Evolutionary conservation across 768 basidiomycete genomes (phyloP), one percentile per base, ranked within the genome.

Genomic region (Lactarius deliciosus): DNA sequence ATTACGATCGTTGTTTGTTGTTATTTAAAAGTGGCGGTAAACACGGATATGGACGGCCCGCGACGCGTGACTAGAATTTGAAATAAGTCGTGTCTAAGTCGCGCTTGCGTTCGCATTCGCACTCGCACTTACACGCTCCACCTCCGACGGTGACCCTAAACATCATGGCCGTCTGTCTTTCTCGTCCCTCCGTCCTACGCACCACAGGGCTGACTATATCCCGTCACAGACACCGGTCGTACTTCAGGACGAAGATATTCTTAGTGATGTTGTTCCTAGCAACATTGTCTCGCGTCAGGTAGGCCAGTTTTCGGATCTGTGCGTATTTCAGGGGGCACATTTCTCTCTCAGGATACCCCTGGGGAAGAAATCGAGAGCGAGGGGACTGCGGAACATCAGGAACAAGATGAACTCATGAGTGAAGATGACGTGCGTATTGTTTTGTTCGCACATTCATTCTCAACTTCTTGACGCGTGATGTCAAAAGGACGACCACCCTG

Each of bases 271-370:
- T 64, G 88, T 96, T 9, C 94, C 94, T 2, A 91, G 89, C 75
- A 92, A 94, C 74, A 93, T 96, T 69, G 88, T 95, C 56, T 95
- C 93, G 63, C 86, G 94, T 73, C 90, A 92, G 81, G 93, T 90
- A 72, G 65, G 81, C 75, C 36, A 38, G 18, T 55, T 34, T 11
- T 45, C 28, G 4, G 38, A 55, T 40, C n/a, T 45, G 45, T 36
- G 61, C 20, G 47, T 56, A 11, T 70, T 60, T 63, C 61, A 63
- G 64, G 66, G 64, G 30, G 18, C 57, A 53, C 56, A 47, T 59
- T 82, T 57, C 32, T 38, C 30, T 45, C 64, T 50, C 63, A 85
- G 82, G 77, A 81, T 55, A 92, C 90, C 70, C 87, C 89, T 71
- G 86, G 89, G 0, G 85, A 79, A 0, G 89, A 91, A 40, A 88